These are phyloP conservation scores for Eucalyptus regnans DNA, from an alignment of 345 rosid genomes.

Conservation along the genomic window DNA sequence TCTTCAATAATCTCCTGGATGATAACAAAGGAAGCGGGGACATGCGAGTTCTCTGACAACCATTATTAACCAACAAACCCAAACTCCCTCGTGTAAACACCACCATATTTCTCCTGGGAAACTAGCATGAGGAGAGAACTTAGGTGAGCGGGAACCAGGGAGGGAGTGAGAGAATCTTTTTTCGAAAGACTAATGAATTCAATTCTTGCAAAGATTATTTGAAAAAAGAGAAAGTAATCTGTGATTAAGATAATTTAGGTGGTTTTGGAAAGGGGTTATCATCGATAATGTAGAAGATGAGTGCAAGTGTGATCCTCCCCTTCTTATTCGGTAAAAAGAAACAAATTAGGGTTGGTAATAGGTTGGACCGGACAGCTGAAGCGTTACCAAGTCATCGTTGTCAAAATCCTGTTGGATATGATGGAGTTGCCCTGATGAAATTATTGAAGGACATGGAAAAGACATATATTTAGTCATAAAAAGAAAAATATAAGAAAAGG, in stretches of 20 bases:
- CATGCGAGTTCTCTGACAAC: neutral
- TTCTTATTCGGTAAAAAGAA: neutral
- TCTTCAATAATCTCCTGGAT: neutral
- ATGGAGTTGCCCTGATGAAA: neutral
- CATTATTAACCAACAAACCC: neutral
- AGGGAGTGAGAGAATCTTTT: neutral
- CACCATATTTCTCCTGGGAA: neutral
- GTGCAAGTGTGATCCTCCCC: neutral
- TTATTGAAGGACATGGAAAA: neutral
- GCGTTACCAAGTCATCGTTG: conserved; percentile 11
- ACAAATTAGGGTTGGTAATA: conserved; percentile 7
- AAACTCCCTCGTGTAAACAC: neutral
- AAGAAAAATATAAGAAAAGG: neutral
- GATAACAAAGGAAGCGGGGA: neutral
- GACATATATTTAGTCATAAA: neutral
- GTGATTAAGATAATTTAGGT: neutral
- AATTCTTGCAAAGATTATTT: neutral
- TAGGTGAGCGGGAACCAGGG: neutral
- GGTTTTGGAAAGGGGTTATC: neutral
- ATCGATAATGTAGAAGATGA: neutral
- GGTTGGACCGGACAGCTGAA: conserved; percentile 23
- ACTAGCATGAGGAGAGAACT: neutral
- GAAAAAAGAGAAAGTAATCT: neutral
- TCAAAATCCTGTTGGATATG: neutral
- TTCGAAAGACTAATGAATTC: neutral